Conservation (phyloP, 805 yeast species). For the Dipodascus geniculatus region DNA sequence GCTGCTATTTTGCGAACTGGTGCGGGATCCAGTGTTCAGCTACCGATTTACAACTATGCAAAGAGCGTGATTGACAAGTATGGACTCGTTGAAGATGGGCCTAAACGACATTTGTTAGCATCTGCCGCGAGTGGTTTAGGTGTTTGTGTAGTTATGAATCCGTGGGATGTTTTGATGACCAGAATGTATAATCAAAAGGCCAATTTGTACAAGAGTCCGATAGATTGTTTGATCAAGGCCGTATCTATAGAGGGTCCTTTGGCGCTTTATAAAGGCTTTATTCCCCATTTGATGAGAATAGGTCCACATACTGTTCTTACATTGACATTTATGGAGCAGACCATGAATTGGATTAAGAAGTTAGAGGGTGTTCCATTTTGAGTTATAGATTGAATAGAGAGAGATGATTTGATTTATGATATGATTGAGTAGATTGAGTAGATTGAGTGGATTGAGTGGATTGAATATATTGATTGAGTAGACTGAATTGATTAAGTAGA, state of each 20-base stretch:
- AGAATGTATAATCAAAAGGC: conserved; percentile 94
- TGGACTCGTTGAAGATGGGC: conserved; percentile 46
- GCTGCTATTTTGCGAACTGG: conserved; percentile 94
- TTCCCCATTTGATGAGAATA: conserved; percentile 82
- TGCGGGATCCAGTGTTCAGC: conserved; percentile 88
- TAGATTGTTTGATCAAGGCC: conserved; percentile 83
- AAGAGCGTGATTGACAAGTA: conserved; percentile 49
- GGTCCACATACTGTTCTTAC: conserved; percentile 89
- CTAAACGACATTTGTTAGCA: conserved; percentile 59
- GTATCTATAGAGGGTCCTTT: conserved; percentile 68
- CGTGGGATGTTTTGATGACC: conserved; percentile 92
- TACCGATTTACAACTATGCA: conserved; percentile 77
- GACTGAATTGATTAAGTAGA: too few relatives aligned
- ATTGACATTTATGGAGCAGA: conserved; percentile 90
- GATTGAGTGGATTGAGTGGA: too few relatives aligned
- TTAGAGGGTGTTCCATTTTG: conserved; percentile 29
- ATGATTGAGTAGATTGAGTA: too few relatives aligned
- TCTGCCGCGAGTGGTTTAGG: conserved; percentile 79
- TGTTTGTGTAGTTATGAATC: conserved; percentile 92
- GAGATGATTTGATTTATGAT: too few relatives aligned
- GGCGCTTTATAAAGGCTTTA: conserved; percentile 91
- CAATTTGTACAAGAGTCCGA: conserved; percentile 68
- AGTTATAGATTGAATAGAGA: conserved; percentile 2
- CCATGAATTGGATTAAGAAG: conserved; percentile 49
- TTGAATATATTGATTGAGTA: too few relatives aligned